Base-by-base conservation (phyloP, 2,329 filamentous ascomycete genomes). In the Zasmidium citrigriseum region DNA sequence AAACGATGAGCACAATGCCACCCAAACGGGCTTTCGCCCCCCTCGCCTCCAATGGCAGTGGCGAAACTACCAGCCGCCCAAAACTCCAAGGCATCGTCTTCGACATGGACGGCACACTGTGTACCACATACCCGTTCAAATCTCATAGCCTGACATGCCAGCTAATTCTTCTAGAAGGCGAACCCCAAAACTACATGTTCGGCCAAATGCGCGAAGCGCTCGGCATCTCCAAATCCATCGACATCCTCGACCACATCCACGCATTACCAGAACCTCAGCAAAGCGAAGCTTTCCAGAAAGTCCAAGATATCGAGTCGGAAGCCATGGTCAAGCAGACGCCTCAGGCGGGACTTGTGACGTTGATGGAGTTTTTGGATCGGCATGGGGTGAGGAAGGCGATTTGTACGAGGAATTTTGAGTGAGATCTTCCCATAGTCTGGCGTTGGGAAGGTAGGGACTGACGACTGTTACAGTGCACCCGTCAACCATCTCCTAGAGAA, bases 101-200 rank as follows among this genome's bases (percentile, higher is more conserved):
- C 76, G 93, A 99, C 77, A 90, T 99, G 63, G 93, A 99, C 75
- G 93, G 93, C 2, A 99, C 93, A 22, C 77, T 98, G 60, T 97
- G 93, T 96, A 62, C 38, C 63, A 46, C 29, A 11, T 11, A 51
- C 29, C 65, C 9, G 7, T 18, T 14, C 4, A 21, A 29, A 23
- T 18, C 20, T 48, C 48, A 23, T 11, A 23, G n/a, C 25, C n/a
- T 9, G 9, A 44, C 14, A 49, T 7, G 21, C 18, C 12, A 16
- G 22, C 34, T 24, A 46, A 63, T 63, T 47, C 16, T 24, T 20
- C 45, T 65, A 63, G 56, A 67, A 80, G 96, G 92, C 73, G 79
- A 93, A 58, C 93, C 93, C 0, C 93, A 98, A 76, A 95, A 89
- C 67, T 91, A 96, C 82, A 99, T 98, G 93, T 98, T 98, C 76